phyloP scores from a whole-genome alignment of 2,329 filamentous ascomycete species.

The Raffaelea deltoideospora region DNA sequence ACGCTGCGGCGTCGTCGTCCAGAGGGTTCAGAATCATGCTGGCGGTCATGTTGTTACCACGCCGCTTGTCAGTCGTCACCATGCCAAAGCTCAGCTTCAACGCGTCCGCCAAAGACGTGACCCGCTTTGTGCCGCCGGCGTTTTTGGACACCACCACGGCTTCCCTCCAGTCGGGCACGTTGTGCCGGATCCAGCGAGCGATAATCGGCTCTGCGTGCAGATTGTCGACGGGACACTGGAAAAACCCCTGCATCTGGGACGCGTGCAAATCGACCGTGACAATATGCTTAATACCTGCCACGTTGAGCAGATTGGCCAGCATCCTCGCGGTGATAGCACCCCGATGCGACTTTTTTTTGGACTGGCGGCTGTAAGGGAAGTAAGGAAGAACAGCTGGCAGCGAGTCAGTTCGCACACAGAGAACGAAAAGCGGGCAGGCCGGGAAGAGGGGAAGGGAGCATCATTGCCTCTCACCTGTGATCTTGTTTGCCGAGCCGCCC shows the following conservation, averaged over 20 bases:
- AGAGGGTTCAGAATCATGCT: conserved; percentile 55
- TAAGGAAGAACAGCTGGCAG: conserved; percentile 68
- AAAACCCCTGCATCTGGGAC: conserved; percentile 99
- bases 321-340: conserved; percentile 94
- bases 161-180: conserved; percentile 75
- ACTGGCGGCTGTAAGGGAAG: conserved; percentile 98
- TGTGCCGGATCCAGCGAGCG: conserved; percentile 84
- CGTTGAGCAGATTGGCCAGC: conserved; percentile 84
- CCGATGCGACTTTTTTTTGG: conserved; percentile 96
- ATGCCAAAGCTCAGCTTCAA: conserved; percentile 97
- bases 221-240: conserved; percentile 94
- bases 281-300: conserved; percentile 93
- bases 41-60: conserved; percentile 52
- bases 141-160: conserved; percentile 98
- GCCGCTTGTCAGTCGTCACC: conserved; percentile 69
- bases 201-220: conserved; percentile 91
- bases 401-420: not conserved
- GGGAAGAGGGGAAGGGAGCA: too few species aligned
- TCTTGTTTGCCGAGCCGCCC: conserved; percentile 88
- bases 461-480: conserved; percentile 80
- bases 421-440: too few species aligned
- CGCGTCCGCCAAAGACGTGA: conserved; percentile 88
- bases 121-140: conserved; percentile 88
- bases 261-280: conserved; percentile 94
- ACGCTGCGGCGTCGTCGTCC: too few species aligned